phyloP scores from a whole-genome alignment of 305 asterid genomes.

The Fraxinus sp. region DNA sequence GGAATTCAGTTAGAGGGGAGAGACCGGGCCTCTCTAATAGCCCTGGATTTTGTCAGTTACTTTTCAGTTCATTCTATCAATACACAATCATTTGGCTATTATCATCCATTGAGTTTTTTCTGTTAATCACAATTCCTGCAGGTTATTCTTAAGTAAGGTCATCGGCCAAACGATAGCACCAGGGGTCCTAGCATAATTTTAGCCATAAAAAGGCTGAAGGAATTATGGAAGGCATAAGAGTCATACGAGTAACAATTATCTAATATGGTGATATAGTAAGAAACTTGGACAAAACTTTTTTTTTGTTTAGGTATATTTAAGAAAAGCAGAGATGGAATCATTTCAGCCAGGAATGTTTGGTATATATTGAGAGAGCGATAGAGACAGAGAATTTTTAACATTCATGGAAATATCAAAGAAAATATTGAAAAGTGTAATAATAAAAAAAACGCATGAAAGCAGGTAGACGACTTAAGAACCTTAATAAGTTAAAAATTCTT shows the following conservation, averaged over 20 bases:
- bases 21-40: neutral
- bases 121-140: too few species aligned
- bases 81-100: too few species aligned
- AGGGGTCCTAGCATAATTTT: neutral
- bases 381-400: neutral
- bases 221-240: neutral
- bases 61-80: too few species aligned
- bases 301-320: neutral
- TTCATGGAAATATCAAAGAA: neutral
- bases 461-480: neutral
- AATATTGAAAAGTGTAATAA: neutral
- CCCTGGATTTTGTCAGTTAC: neutral
- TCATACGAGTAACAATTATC: neutral
- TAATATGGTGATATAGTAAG: neutral
- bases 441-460: neutral
- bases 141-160: too few species aligned
- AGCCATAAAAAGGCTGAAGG: neutral
- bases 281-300: neutral
- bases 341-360: neutral
- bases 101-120: too few species aligned
- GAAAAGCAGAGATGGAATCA: neutral
- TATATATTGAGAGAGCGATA: neutral
- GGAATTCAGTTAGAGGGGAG: neutral
- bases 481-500: neutral
- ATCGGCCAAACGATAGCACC: too few species aligned